Conservation (phyloP, 495 filamentous ascomycete genomes). For the Hypoxylon perforatum region DNA sequence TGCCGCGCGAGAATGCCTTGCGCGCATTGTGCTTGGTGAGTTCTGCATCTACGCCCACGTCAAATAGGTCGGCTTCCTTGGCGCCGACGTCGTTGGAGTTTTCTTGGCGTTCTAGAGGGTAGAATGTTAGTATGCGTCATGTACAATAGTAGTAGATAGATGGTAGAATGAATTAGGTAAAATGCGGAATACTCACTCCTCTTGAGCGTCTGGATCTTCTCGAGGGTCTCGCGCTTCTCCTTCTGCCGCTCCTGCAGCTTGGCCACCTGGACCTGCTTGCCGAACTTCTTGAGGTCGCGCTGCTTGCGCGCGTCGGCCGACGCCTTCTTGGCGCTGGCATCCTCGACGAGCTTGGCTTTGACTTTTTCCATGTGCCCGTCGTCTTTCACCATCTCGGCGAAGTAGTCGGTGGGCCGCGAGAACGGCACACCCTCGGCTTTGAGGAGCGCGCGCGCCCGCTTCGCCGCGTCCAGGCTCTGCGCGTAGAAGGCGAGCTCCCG, state of each 20-base stretch:
- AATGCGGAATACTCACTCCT: constrained; percentile 72
- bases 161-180: constrained; percentile 22
- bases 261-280: constrained; percentile 96
- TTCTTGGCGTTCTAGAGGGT: constrained; percentile 79
- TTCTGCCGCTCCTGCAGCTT: constrained; percentile 93
- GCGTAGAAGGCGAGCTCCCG: constrained; percentile 95
- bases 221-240: constrained; percentile 88
- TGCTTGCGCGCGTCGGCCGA: constrained; percentile 89
- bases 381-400: constrained; percentile 98
- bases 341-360: constrained; percentile 91
- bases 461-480: constrained; percentile 83
- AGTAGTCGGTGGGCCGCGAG: constrained; percentile 90
- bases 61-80: constrained; percentile 90
- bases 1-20: constrained; percentile 57
- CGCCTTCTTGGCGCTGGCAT: constrained; percentile 92
- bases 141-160: background rate
- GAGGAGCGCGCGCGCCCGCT: constrained; percentile 74
- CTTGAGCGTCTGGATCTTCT: constrained; percentile 94
- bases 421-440: constrained; percentile 87
- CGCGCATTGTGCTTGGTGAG: constrained; percentile 54
- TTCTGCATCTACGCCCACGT: constrained; percentile 89
- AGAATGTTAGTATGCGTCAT: constrained; percentile 17
- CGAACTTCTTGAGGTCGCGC: constrained; percentile 98
- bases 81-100: constrained; percentile 68
- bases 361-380: constrained; percentile 98